Percentiles rank a stretch among this genome's conserved stretches.
Conservation (phyloP, 352 stramenopile species). For the Phytophthora kernoviae region DNA sequence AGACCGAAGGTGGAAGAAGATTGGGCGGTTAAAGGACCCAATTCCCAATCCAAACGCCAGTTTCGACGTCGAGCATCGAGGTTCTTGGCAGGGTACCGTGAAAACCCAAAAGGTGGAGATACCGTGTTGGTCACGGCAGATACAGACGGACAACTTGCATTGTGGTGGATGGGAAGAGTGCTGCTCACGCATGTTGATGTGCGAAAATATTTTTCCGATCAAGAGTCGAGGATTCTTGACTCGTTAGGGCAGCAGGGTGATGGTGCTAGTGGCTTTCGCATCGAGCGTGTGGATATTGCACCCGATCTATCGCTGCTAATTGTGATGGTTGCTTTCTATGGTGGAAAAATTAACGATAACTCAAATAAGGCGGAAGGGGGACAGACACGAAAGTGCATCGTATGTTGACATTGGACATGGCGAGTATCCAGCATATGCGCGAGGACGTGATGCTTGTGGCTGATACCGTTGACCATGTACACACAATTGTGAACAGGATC, state of each 20-base stretch:
- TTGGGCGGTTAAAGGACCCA: constrained; percentile 5
- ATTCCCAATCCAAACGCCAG: constrained; percentile 22
- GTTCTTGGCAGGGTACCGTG: constrained; percentile 26
- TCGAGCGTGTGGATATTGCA: constrained; percentile 41
- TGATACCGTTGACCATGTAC: constrained; percentile 26
- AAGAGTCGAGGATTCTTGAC: constrained; percentile 23
- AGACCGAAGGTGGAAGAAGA: neutral
- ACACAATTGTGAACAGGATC: constrained; percentile 40
- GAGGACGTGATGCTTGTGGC: constrained; percentile 42
- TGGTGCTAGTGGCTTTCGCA: constrained; percentile 16
- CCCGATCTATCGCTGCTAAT: constrained; percentile 48
- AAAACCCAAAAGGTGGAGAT: constrained; percentile 4
- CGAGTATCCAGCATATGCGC: constrained; percentile 26
- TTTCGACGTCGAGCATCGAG: constrained; percentile 41
- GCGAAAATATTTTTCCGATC: constrained; percentile 25
- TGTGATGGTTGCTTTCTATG: constrained; percentile 33
- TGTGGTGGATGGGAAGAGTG: constrained; percentile 73
- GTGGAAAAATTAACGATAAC: neutral
- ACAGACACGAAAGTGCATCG: constrained; percentile 22
- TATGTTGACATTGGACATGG: constrained; percentile 48
- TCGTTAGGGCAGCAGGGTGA: constrained; percentile 4
- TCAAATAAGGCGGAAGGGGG: neutral
- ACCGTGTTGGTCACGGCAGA: constrained; percentile 64
- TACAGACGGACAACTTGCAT: constrained; percentile 29
- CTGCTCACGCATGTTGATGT: constrained; percentile 54